Percentiles rank a stretch among this genome's conserved stretches.
These are phyloP conservation scores for Lachnellula suecica DNA, from an alignment of 2,329 filamentous ascomycete genomes.

Conservation along the genomic window DNA sequence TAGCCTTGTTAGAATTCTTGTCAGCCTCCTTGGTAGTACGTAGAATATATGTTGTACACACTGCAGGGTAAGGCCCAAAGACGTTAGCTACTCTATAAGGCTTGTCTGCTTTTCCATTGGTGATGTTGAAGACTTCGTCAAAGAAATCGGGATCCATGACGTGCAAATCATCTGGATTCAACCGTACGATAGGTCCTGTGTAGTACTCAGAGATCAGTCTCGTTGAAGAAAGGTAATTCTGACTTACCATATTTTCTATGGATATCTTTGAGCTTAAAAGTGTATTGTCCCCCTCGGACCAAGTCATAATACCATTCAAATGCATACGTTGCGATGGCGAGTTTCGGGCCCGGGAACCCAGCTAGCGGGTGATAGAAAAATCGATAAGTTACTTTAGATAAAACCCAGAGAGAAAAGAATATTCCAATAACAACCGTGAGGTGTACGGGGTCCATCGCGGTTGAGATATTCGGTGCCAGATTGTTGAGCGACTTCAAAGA, in stretches of 20 bases:
- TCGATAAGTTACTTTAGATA: no score
- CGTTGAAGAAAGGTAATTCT: no score
- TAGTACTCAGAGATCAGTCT: no score
- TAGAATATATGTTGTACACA: no score
- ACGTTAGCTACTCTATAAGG: slow-evolving; percentile 2
- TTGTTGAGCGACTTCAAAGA: no score
- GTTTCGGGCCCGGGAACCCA: slow-evolving; percentile 24
- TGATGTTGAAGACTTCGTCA: slow-evolving; percentile 22
- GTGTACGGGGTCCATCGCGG: no score
- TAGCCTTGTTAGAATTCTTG: no score
- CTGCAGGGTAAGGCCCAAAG: no score
- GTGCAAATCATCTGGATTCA: slow-evolving; percentile 29
- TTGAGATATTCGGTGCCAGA: no score
- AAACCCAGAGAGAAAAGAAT: no score
- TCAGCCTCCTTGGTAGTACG: no score
- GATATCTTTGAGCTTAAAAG: slow-evolving; percentile 41
- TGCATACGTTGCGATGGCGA: slow-evolving; percentile 13
- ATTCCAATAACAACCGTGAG: no score
- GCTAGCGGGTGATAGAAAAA: slow-evolving; percentile 27
- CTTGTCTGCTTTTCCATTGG: slow-evolving; percentile 1
- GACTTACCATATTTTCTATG: slow-evolving; percentile 43
- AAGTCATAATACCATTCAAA: slow-evolving; percentile 40
- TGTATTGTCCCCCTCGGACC: slow-evolving; percentile 39
- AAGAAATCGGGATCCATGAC: slow-evolving; percentile 27
- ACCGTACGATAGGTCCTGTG: slow-evolving; percentile 28